Percentiles rank a stretch among this genome's conserved stretches.
Evolutionary conservation across 345 rosid species (phyloP).

Genomic region (Kandelia obovata): DNA sequence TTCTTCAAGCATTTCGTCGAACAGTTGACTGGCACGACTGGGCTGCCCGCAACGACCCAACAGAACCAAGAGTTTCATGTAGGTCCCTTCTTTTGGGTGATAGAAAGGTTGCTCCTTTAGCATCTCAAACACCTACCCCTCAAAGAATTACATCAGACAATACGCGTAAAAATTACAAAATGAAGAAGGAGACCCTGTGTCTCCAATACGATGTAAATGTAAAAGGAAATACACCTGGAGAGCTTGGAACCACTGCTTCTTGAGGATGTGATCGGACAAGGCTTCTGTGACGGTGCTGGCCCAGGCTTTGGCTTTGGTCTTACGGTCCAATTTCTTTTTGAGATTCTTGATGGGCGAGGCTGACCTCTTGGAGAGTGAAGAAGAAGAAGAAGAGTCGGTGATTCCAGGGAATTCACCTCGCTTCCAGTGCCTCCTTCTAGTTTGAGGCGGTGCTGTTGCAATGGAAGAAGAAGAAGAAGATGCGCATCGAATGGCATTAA

Average conservation of each 20-base stretch:
- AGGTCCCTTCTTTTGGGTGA: constrained; percentile 78
- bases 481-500: neutral
- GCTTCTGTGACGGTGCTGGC: constrained; percentile 74
- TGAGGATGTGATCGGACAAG: constrained; percentile 64
- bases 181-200: neutral
- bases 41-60: constrained; percentile 71
- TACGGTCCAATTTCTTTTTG: constrained; percentile 70
- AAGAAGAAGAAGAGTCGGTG: constrained; percentile 28
- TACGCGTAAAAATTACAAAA: neutral
- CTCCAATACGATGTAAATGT: neutral
- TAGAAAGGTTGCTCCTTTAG: constrained; percentile 68
- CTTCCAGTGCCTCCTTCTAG: constrained; percentile 68
- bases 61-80: constrained; percentile 75
- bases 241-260: constrained; percentile 78
- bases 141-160: neutral
- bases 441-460: neutral
- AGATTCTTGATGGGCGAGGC: constrained; percentile 53
- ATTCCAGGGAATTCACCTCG: constrained; percentile 72
- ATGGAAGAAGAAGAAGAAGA: constrained; percentile 6
- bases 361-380: constrained; percentile 29
- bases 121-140: constrained; percentile 38
- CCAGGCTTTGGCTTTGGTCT: constrained; percentile 69
- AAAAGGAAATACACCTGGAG: constrained; percentile 46
- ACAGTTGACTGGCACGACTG: constrained; percentile 58
- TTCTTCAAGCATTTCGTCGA: constrained; percentile 74